Conservation (phyloP, 2,329 filamentous ascomycete genomes). For the Colletotrichum camelliae region DNA sequence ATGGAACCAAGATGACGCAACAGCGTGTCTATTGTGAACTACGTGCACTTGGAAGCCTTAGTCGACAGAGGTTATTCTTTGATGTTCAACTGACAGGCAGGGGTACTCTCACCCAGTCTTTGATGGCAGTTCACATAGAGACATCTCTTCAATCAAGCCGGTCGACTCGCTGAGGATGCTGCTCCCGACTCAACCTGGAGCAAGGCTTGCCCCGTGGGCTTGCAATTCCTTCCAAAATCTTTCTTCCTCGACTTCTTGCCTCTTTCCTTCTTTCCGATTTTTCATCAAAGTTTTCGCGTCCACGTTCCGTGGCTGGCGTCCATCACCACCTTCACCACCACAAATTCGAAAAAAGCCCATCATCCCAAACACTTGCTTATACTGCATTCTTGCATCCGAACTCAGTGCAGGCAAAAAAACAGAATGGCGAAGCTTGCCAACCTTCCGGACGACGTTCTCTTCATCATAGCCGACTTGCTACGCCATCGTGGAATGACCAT, state of each 20-base stretch:
- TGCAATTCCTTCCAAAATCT: not conserved
- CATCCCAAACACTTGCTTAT: fast-evolving
- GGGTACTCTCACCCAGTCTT: not conserved
- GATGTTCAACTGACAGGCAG: fast-evolving
- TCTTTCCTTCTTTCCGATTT: not conserved
- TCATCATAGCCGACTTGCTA: not conserved
- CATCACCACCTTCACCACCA: not conserved
- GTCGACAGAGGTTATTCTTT: fast-evolving
- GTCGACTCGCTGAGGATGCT: not conserved
- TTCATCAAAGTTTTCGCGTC: not conserved
- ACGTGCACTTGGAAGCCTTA: not conserved
- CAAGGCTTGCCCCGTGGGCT: not conserved
- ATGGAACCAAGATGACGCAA: not conserved
- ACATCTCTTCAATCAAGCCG: not conserved
- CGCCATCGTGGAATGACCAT: not conserved
- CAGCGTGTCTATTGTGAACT: not conserved
- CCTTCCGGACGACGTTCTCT: not conserved
- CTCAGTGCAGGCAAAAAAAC: not conserved
- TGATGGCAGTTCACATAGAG: not conserved
- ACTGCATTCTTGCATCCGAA: not conserved
- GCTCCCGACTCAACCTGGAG: not conserved
- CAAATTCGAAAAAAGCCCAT: not conserved
- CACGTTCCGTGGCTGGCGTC: not conserved
- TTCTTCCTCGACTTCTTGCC: not conserved
- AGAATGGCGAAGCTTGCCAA: not conserved